Evolutionary conservation across 371 early-diverging fungal species (phyloP), one percentile per base, ranked within the genome.

Genomic region (Mortierella sp.): DNA sequence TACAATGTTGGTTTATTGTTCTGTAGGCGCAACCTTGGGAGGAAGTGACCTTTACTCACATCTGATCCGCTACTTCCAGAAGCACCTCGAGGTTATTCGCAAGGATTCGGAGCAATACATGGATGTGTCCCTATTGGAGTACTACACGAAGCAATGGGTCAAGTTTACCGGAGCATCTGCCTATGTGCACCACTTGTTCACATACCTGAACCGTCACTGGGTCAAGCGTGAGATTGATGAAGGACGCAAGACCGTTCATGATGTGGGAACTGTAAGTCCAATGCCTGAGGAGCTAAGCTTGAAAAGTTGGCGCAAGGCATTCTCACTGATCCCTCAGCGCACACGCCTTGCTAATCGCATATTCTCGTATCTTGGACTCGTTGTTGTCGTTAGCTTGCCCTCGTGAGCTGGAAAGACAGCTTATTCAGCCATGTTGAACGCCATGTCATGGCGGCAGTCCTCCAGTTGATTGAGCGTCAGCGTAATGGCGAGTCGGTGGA

Each of bases 191-290:
- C 95, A 96, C 71, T 85, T 96, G 53, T 97, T 98, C 71, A 84
- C 86, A 46, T 98, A 98, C 74, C 83, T 98, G 47, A 98, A 98
- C 80, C 90, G 97, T 41, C 95, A 96, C 74, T 98, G 99, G 98
- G 94, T 97, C 41, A 95, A 94, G 79, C 87, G 98, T 63, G 95
- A 96, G 81, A 90, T 94, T 46, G 96, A 96, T 50, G 98, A 98
- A 61, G 95, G 96, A 45, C 87, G 88, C 79, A 91, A 89, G 79
- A 87, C 85, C 40, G 91, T 96, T n/a, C 92, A 93, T 76, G 97
- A 97, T 69, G 91, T 98, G 21, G 94, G 95, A 80, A 97, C 94
- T 54, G 92, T 96, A 84, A 74, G 90, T 81, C 45, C n/a, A 25
- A 24, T 17, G 7, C 16, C 44, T 34, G 3, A 4, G 24, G 12